A percentile compares a stretch with the other conserved stretches of the same genome.
These are phyloP conservation scores for Ambrosia trifida DNA, from an alignment of 129 eudicot species.

Conservation along the genomic window DNA sequence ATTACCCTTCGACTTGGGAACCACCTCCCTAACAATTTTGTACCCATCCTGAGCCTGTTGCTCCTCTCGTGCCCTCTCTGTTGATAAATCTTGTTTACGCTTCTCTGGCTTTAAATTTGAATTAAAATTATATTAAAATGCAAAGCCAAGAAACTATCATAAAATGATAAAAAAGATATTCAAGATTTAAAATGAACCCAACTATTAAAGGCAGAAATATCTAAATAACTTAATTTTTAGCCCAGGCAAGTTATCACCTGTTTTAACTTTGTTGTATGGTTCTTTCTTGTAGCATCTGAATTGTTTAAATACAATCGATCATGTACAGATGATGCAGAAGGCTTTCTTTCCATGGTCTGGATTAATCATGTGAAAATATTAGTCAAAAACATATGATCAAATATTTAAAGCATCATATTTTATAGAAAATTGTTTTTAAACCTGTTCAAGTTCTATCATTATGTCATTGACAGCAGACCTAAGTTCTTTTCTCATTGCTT, in stretches of 20 bases:
- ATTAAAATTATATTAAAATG: not conserved
- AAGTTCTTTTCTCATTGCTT: constrained; percentile 71
- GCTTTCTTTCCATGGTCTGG: constrained; percentile 56
- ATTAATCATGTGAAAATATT: constrained; percentile 13
- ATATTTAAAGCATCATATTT: not conserved
- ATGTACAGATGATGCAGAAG: constrained; percentile 24
- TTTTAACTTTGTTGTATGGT: constrained; percentile 51
- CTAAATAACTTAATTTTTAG: not conserved
- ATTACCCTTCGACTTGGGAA: constrained; percentile 49
- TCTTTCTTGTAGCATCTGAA: constrained; percentile 44
- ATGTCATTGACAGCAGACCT: constrained; percentile 76
- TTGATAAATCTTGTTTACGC: constrained; percentile 58
- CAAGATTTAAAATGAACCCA: not conserved
- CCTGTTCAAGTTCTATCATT: constrained; percentile 74
- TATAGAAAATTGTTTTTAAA: constrained; percentile 9
- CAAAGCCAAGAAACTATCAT: not conserved
- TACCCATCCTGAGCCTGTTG: constrained; percentile 57
- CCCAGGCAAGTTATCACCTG: constrained; percentile 44
- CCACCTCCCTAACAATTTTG: constrained; percentile 53
- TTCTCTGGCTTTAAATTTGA: constrained; percentile 56
- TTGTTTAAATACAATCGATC: constrained; percentile 44
- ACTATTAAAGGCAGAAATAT: not conserved
- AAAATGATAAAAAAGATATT: not conserved
- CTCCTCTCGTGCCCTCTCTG: constrained; percentile 56
- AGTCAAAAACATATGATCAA: constrained; percentile 14